Percentiles rank a stretch among this genome's conserved stretches.
Conservation (phyloP, 306 rosid species). For the Chamaecrista fasciculata region DNA sequence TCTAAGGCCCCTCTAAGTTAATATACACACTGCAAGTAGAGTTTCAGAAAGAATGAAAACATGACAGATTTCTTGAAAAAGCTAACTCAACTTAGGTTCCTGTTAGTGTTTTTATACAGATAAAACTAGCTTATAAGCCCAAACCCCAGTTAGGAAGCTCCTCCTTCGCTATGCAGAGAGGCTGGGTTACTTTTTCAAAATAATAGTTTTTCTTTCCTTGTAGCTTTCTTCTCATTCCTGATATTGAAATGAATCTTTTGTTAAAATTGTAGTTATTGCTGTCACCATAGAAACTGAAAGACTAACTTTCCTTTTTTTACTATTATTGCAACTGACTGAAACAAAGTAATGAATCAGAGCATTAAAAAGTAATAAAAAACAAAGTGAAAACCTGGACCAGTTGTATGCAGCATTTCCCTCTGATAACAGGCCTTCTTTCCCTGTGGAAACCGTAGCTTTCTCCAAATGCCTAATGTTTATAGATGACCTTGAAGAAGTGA, state of each 20-base stretch:
- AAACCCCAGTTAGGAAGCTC: slow-evolving; percentile 1
- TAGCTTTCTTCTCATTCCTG: neutral
- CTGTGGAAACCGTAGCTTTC: slow-evolving; percentile 97
- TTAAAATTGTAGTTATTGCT: neutral
- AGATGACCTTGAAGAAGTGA: slow-evolving; percentile 91
- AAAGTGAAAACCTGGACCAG: slow-evolving; percentile 84
- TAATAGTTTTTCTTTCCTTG: neutral
- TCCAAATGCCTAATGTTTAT: slow-evolving; percentile 97
- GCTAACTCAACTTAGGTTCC: neutral
- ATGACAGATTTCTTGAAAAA: neutral
- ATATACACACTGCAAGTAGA: neutral
- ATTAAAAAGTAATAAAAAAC: slow-evolving; percentile 22
- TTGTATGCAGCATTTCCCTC: slow-evolving; percentile 97
- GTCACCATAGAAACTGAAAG: neutral
- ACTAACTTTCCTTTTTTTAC: slow-evolving; percentile 5
- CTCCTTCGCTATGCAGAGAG: neutral
- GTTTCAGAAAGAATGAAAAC: neutral
- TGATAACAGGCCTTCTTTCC: slow-evolving; percentile 90
- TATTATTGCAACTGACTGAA: slow-evolving; percentile 18
- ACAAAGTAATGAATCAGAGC: slow-evolving; percentile 6
- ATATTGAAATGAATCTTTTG: neutral
- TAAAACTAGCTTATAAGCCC: slow-evolving; percentile 5
- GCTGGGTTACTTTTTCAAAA: neutral
- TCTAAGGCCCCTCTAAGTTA: neutral
- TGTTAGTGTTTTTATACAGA: neutral